Evolutionary conservation across 805 yeast genomes (phyloP), one percentile per base, ranked within the genome.

Genomic region (Candida andamanensis): DNA sequence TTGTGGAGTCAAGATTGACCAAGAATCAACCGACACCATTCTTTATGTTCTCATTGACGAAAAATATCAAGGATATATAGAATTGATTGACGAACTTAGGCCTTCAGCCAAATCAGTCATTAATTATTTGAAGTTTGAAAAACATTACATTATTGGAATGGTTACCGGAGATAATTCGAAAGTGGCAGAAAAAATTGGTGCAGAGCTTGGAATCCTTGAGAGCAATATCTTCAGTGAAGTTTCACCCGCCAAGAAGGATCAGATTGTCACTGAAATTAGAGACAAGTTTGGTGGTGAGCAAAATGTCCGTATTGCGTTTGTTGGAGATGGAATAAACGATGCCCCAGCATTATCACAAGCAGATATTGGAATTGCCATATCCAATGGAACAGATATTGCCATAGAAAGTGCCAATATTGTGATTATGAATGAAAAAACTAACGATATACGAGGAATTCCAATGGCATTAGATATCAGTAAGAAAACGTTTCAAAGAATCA

Each of bases 241-340:
- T 2, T 64, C 81, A 1, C 97, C 97, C 0, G 62, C 70, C 11
- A 82, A 80, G 33, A 92, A 92, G 57, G 78, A 85, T 35, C 70
- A 70, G 18, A 67, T 85, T 20, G 76, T 92, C 15, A 58, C 60
- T 24, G 65, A 69, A 29, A 60, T 85, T 34, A 84, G 80, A 47
- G 54, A 47, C 11, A 61, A 66, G 12, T 54, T 50, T 26, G 67
- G 67, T 1, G 58, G 58, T 2, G 40, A 45, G 5, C 24, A 25
- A 9, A 52, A 59, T 27, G 59, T 52, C 4, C 56, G 59, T 3
- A 80, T 92, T 25, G 90, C 89, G 5, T 87, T 94, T 67, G 80
- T 92, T 15, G 99, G 99, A 23, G 99, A 92, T 59, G 99, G 99
- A 38, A 85, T 92, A 44, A 92, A 92, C 56, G 99, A 92, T 54